Evolutionary conservation across 2,329 filamentous ascomycete genomes (phyloP).

Genomic region (Pseudofabraea citricarpa): DNA sequence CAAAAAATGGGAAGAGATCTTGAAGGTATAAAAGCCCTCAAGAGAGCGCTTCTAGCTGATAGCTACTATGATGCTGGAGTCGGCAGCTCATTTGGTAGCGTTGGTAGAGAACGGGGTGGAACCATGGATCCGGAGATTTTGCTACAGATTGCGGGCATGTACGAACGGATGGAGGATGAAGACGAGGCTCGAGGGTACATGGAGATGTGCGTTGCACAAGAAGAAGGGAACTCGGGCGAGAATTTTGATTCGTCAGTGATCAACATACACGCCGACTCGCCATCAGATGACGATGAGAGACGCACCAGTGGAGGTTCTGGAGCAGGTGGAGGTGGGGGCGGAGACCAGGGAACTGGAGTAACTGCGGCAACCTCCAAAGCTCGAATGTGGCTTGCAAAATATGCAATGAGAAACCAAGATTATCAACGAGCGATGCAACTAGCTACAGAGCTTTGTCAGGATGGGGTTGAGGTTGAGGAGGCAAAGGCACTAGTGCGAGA

Average conservation of each 20-base stretch:
- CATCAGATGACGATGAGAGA: constrained; percentile 40
- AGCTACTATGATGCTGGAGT: constrained; percentile 72
- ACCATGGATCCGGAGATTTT: constrained; percentile 84
- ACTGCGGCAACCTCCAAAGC: constrained; percentile 90
- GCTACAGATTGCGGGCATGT: constrained; percentile 83
- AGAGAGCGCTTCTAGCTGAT: constrained; percentile 83
- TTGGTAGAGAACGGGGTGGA: constrained; percentile 42
- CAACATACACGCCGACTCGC: constrained; percentile 51
- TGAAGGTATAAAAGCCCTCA: constrained; percentile 94
- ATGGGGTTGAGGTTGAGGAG: constrained; percentile 94
- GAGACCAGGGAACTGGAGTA: constrained; percentile 65
- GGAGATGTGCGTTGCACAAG: constrained; percentile 91
- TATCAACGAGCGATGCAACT: constrained; percentile 72
- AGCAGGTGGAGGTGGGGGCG: constrained; percentile 32
- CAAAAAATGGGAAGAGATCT: constrained; percentile 80
- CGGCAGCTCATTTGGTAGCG: constrained; percentile 34
- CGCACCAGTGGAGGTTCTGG: constrained; percentile 17
- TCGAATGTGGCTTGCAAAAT: constrained; percentile 85
- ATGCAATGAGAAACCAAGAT: constrained; percentile 72
- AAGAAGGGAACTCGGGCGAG: constrained; percentile 60
- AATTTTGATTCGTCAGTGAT: constrained; percentile 35
- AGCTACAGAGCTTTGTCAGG: constrained; percentile 87
- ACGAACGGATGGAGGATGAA: constrained; percentile 73
- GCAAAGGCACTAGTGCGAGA: constrained; percentile 90
- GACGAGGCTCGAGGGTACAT: constrained; percentile 88